Conservation (phyloP, 139 green algal genomes). For the Protoeuglena noctilucae region DNA sequence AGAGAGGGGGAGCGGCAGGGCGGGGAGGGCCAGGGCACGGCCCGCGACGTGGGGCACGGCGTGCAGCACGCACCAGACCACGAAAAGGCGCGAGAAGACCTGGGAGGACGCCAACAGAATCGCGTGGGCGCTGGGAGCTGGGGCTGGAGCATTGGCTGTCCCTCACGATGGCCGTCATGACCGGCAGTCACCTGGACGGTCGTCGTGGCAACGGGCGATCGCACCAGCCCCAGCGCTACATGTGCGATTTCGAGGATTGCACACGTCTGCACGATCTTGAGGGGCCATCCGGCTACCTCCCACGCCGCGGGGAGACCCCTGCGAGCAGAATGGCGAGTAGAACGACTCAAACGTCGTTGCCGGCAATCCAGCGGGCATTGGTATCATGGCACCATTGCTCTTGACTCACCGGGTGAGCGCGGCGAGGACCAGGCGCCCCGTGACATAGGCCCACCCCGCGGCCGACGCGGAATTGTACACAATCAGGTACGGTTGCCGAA, state of each 20-base stretch:
- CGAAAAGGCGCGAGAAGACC: neutral
- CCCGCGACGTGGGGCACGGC: neutral
- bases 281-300: neutral
- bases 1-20: neutral
- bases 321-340: too few species aligned
- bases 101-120: too few species aligned
- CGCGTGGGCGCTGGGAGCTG: too few species aligned
- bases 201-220: neutral
- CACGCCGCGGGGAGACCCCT: neutral
- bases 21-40: neutral
- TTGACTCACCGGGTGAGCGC: neutral
- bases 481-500: neutral
- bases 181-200: too few species aligned
- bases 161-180: too few species aligned
- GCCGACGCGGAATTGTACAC: neutral
- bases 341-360: too few species aligned
- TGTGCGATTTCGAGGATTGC: neutral
- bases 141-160: too few species aligned
- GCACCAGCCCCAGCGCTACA: neutral
- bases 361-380: too few species aligned
- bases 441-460: neutral
- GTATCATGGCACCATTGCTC: too few species aligned
- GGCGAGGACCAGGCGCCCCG: neutral
- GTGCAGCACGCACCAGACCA: neutral
- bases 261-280: neutral